These are phyloP conservation scores for Begonia peltatifolia DNA, from an alignment of 306 rosid species.

Conservation along the genomic window DNA sequence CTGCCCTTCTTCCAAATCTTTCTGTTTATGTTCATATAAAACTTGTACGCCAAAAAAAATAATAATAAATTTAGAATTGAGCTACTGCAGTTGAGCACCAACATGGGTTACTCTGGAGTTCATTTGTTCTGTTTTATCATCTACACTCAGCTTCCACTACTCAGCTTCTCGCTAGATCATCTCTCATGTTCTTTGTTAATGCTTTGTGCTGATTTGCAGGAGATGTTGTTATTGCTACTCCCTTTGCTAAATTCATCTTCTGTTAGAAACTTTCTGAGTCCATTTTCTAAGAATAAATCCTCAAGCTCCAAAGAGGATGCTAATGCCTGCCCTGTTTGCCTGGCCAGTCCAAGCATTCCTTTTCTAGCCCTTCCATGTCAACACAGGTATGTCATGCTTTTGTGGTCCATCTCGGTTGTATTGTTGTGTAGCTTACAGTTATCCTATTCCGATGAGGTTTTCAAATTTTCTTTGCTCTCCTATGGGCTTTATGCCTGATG, in stretches of 20 bases:
- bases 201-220: constrained; percentile 45
- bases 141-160: background rate
- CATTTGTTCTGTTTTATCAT: background rate
- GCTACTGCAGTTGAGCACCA: too few relatives aligned
- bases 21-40: background rate
- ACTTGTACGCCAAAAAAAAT: too few relatives aligned
- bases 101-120: too few relatives aligned
- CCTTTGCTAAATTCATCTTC: constrained; percentile 94
- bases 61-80: too few relatives aligned
- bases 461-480: background rate
- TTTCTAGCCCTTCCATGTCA: constrained; percentile 89
- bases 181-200: too few relatives aligned
- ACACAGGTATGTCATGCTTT: constrained; percentile 50
- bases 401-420: background rate
- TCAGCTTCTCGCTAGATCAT: too few relatives aligned
- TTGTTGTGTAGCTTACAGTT: background rate
- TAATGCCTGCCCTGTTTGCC: constrained; percentile 67
- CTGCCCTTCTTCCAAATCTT: constrained; percentile 1
- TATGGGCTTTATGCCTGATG: background rate
- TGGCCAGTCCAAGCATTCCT: constrained; percentile 71
- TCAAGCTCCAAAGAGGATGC: constrained; percentile 59
- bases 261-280: constrained; percentile 57
- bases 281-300: constrained; percentile 85
- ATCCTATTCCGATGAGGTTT: background rate
- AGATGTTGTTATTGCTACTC: constrained; percentile 88